These are phyloP conservation scores for Cyberlindnera lachancei DNA, from an alignment of 805 yeast species.

Conservation along the genomic window DNA sequence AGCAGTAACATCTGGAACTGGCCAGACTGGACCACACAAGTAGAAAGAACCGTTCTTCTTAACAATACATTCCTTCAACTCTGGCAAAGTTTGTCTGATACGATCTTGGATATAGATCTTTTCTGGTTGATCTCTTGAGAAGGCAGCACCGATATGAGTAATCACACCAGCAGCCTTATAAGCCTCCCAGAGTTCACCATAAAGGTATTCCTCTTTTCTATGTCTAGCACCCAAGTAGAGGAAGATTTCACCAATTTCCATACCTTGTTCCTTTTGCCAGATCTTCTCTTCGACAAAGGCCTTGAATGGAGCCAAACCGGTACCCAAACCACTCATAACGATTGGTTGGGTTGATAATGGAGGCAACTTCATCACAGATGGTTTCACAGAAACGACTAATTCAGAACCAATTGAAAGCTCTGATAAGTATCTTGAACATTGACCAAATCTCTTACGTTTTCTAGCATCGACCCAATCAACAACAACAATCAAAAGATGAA, in stretches of 20 bases:
- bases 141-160: slow-evolving; percentile 95
- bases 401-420: slow-evolving; percentile 76
- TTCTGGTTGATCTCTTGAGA: slow-evolving; percentile 93
- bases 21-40: slow-evolving; percentile 99
- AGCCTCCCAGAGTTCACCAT: slow-evolving; percentile 97
- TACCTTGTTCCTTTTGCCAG: slow-evolving; percentile 87
- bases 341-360: slow-evolving; percentile 82
- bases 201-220: slow-evolving; percentile 87
- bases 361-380: slow-evolving; percentile 95
- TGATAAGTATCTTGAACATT: slow-evolving; percentile 85
- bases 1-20: slow-evolving; percentile 91
- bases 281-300: slow-evolving; percentile 93
- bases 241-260: slow-evolving; percentile 81
- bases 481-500: slow-evolving; percentile 86
- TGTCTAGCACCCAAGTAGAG: slow-evolving; percentile 92
- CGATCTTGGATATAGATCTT: slow-evolving; percentile 94
- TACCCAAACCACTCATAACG: slow-evolving; percentile 95
- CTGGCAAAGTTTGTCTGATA: slow-evolving; percentile 68
- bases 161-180: slow-evolving; percentile 85
- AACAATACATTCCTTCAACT: slow-evolving; percentile 73
- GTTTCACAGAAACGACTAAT: slow-evolving; percentile 89
- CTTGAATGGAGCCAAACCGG: slow-evolving; percentile 97
- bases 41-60: slow-evolving; percentile 82
- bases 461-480: slow-evolving; percentile 89
- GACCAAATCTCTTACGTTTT: slow-evolving; percentile 87